A percentile compares a stretch with the other conserved stretches of the same genome.
These are phyloP conservation scores for Larix sibirica DNA, from an alignment of 83 land plant genomes.

Conservation along the genomic window DNA sequence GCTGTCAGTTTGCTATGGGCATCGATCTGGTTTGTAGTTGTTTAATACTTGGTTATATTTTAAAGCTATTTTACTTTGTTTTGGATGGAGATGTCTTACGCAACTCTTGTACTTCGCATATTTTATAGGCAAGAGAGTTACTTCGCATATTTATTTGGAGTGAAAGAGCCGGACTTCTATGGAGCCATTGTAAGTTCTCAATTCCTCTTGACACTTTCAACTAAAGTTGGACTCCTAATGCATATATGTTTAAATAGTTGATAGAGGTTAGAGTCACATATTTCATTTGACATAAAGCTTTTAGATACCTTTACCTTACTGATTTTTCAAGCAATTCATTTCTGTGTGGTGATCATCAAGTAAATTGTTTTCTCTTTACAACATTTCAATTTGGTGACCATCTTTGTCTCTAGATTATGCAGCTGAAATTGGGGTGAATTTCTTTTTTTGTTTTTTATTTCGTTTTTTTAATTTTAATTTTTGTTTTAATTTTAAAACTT, in stretches of 20 bases:
- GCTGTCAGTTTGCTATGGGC: too few species aligned
- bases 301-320: background rate
- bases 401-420: background rate
- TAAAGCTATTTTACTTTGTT: too few species aligned
- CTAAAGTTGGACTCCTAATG: background rate
- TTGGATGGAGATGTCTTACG: too few species aligned
- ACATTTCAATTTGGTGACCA: background rate
- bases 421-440: background rate
- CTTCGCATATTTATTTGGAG: conserved; percentile 97
- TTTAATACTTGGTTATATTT: too few species aligned
- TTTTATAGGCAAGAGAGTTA: conserved; percentile 92
- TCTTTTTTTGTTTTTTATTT: background rate
- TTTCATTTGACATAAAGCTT: background rate
- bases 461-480: background rate
- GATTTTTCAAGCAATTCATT: background rate
- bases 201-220: background rate
- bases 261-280: background rate
- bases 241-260: background rate
- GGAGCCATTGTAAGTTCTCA: conserved; percentile 81
- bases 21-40: too few species aligned
- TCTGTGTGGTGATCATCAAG: background rate
- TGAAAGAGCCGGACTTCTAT: conserved; percentile 91
- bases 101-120: background rate
- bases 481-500: background rate
- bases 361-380: background rate